Evolutionary conservation across 2,329 filamentous ascomycete genomes (phyloP), one percentile per base, ranked within the genome.

Genomic region (Botryotinia narcissicola): DNA sequence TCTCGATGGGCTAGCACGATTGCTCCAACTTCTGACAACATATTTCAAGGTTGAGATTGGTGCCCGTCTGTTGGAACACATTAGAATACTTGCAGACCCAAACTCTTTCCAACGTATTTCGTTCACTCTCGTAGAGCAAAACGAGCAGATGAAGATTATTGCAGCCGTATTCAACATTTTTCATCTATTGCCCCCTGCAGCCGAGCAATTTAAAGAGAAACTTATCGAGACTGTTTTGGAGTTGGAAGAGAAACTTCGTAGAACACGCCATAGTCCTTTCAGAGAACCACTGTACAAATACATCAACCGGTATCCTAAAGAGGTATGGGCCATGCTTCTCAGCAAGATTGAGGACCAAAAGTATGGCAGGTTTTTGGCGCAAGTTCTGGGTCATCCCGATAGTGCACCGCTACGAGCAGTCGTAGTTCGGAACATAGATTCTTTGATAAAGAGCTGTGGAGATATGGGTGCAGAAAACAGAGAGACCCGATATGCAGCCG

Each of bases 41-140:
- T 99, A 99, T 82, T 99, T 99, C 84, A 99, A 99, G 83, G 95
- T 98, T 0, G 96, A 99, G 81, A 99, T 99, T 71, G 97, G 96
- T 10, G 89, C 93, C 35, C 90, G 96, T 37, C 84, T 99, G n/a
- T 86, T 99, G 16, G 95, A 98, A 76, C 96, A 99, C 79, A 92
- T 98, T 83, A 95, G 95, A 80, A 89, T 91, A 18, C 94, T 99
- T 76, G 95, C 95, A 1, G 94, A 98, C 74, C 88, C 93, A 4
- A 87, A 86, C 70, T 88, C 90, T 22, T 85, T 98, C 77, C 95
- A 98, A 81, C 93, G 95, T 79, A 93, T 96, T 2, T 98, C 95
- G 0, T 99, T 99, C 82, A 95, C 92, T 1, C 91, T 98, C 77
- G 93, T 98, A 74, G 97, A 99, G 81, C 95, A 98, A 80, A 93